Conservation (phyloP, 140 eudicot genomes). For the Oenanthe javanica region DNA sequence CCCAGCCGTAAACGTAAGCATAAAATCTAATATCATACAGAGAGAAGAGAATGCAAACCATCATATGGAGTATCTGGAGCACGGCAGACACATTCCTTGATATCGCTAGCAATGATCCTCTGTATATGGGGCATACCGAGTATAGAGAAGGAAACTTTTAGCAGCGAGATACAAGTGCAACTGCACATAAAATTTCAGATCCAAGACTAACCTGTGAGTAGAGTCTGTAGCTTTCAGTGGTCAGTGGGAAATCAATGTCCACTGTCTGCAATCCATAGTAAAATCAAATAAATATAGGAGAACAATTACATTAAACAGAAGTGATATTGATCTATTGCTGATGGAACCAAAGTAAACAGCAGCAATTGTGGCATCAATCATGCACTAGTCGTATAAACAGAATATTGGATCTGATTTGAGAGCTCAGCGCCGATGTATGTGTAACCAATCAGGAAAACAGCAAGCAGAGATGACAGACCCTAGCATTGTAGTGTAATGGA, state of each 20-base stretch:
- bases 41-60: constrained; percentile 38
- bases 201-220: constrained; percentile 72
- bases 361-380: background rate
- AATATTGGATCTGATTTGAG: background rate
- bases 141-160: background rate
- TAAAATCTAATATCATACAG: background rate
- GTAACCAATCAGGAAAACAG: background rate
- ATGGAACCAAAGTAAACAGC: background rate
- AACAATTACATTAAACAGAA: background rate
- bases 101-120: constrained; percentile 89
- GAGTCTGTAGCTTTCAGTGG: constrained; percentile 87
- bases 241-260: constrained; percentile 79
- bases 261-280: constrained; percentile 40
- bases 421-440: background rate
- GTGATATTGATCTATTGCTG: background rate
- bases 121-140: constrained; percentile 12
- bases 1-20: background rate
- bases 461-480: background rate
- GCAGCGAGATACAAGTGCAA: constrained; percentile 6
- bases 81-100: constrained; percentile 96
- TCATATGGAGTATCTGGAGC: constrained; percentile 99
- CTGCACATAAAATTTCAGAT: background rate
- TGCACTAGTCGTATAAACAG: background rate
- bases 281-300: background rate
- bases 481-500: background rate